A percentile compares a stretch with the other conserved stretches of the same genome.
These are phyloP conservation scores for Cryptococcus sp. DNA, from an alignment of 1,284 basidiomycete species.

Conservation along the genomic window DNA sequence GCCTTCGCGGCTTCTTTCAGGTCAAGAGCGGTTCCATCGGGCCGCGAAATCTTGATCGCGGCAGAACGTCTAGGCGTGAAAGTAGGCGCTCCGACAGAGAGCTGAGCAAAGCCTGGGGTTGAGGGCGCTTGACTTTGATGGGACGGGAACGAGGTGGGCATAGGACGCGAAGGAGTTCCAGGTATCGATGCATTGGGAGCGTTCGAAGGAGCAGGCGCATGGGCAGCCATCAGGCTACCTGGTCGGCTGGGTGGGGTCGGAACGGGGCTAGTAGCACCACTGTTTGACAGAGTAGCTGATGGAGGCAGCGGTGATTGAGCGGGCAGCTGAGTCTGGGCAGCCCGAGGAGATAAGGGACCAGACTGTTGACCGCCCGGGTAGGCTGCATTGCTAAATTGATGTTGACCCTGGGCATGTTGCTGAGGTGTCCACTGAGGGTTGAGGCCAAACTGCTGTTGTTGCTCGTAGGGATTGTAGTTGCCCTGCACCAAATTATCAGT, in stretches of 20 bases:
- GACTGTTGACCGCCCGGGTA: slow-evolving; percentile 18
- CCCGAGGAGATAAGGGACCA: slow-evolving; percentile 40
- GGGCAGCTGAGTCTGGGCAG: slow-evolving; percentile 26
- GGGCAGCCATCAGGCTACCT: slow-evolving; percentile 31
- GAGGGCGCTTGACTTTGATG: slow-evolving; percentile 17
- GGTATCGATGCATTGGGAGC: slow-evolving; percentile 33
- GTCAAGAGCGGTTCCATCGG: slow-evolving; percentile 49
- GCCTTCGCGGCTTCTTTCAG: slow-evolving; percentile 42
- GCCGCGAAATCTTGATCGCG: slow-evolving; percentile 50
- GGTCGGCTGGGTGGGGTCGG: slow-evolving; percentile 45
- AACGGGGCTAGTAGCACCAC: slow-evolving; percentile 36
- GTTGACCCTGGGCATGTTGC: slow-evolving; percentile 33
- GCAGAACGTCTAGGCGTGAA: slow-evolving; percentile 44
- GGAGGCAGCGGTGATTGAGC: slow-evolving; percentile 38
- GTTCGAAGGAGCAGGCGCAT: slow-evolving; percentile 31
- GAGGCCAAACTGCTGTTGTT: slow-evolving; percentile 31
- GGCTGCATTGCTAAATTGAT: slow-evolving; percentile 18
- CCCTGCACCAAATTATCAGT: slow-evolving; percentile 12
- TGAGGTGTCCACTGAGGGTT: slow-evolving; percentile 32
- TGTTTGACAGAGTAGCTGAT: slow-evolving; percentile 32
- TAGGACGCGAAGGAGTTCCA: slow-evolving; percentile 32
- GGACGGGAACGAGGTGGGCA: slow-evolving; percentile 36
- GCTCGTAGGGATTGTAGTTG: slow-evolving; percentile 31
- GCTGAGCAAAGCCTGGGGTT: slow-evolving; percentile 16
- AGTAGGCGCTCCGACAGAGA: slow-evolving; percentile 39